Conservation (phyloP, 2,329 filamentous ascomycete genomes). For the Daldinia eschscholtzii region DNA sequence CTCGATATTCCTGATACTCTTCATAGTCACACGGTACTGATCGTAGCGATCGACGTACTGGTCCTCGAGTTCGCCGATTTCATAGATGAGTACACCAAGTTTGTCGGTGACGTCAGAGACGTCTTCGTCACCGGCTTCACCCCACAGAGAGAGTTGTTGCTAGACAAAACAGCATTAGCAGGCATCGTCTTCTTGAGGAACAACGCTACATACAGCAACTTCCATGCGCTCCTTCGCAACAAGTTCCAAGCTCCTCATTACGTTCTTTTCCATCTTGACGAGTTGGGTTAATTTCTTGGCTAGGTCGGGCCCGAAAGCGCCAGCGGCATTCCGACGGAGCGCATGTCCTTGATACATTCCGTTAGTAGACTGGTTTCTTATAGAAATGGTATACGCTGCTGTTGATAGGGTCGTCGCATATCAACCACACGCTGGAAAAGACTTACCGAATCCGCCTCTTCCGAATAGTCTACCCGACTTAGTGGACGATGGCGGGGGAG, state of each 20-base stretch:
- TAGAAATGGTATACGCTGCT: background rate
- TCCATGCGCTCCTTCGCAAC: conserved; percentile 98
- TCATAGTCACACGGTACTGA: conserved; percentile 98
- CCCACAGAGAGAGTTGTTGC: conserved; percentile 99
- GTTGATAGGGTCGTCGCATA: conserved; percentile 16
- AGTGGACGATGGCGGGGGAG: conserved; percentile 89
- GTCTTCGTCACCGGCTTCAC: conserved; percentile 94
- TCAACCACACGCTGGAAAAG: conserved; percentile 1
- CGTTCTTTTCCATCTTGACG: conserved; percentile 99
- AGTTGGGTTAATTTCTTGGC: conserved; percentile 98
- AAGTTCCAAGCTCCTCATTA: conserved; percentile 97
- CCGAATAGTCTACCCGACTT: conserved; percentile 93
- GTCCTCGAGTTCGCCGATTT: conserved; percentile 97
- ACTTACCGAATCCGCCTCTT: conserved; percentile 84
- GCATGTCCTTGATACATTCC: conserved; percentile 65
- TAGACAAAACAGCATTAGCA: conserved; percentile 54
- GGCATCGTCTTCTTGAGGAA: conserved; percentile 4
- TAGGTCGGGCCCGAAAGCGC: conserved; percentile 85
- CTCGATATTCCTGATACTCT: conserved; percentile 99
- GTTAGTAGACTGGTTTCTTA: conserved; percentile 44
- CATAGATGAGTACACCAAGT: conserved; percentile 96
- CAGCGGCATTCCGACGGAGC: conserved; percentile 79
- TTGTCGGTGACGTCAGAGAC: conserved; percentile 99
- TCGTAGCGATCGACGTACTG: conserved; percentile 99
- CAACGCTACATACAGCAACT: conserved; percentile 81